Conservation (phyloP, 306 rosid genomes). For the Prunus mira region DNA sequence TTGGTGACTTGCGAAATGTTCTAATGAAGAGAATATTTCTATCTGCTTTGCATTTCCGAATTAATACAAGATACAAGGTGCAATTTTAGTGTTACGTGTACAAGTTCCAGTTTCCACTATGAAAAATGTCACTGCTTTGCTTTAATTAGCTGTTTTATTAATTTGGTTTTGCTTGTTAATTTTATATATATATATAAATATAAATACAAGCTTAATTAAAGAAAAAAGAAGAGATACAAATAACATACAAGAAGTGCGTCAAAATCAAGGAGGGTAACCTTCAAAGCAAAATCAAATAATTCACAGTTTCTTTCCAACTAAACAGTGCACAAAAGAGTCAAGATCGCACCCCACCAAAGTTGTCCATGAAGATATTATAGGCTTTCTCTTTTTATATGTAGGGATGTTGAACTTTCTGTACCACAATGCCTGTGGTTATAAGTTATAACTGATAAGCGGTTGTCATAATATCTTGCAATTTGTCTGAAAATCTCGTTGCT, state of each 20-base stretch:
- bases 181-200: not conserved
- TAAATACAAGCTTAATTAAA: not conserved
- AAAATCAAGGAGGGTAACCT: not conserved
- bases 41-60: conserved; percentile 95
- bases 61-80: conserved; percentile 98
- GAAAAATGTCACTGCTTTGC: not conserved
- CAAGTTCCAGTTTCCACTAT: conserved; percentile 11
- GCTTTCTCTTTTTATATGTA: not conserved
- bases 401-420: not conserved
- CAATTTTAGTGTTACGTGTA: conserved; percentile 14
- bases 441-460: not conserved
- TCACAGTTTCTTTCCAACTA: not conserved
- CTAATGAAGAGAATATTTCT: conserved; percentile 98
- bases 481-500: not conserved
- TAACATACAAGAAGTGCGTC: not conserved
- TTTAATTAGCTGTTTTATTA: not conserved
- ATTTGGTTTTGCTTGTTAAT: not conserved
- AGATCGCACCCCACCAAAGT: not conserved
- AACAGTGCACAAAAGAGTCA: conserved; percentile 1
- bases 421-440: not conserved
- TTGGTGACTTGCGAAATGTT: conserved; percentile 83
- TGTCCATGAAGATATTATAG: not conserved
- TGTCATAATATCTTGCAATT: not conserved
- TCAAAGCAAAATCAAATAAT: not conserved
- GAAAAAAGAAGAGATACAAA: not conserved